phyloP scores from a whole-genome alignment of 805 yeast genomes.

The Kurtzmaniella cleridarum region DNA sequence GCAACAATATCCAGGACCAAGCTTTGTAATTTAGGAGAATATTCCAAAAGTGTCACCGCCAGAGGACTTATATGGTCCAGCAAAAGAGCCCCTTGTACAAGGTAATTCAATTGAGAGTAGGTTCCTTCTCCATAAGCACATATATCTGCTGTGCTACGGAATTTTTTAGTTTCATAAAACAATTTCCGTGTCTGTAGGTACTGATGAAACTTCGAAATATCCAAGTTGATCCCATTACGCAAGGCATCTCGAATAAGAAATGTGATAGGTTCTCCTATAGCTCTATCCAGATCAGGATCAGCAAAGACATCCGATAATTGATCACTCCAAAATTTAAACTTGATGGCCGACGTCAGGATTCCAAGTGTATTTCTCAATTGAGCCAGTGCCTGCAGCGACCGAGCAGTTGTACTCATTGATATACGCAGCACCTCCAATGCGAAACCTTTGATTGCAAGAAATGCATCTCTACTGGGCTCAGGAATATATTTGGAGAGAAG shows the following conservation, averaged over 20 bases:
- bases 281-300: constrained; percentile 24
- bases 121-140: constrained; percentile 80
- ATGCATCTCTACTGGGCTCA: constrained; percentile 53
- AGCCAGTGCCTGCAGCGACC: constrained; percentile 26
- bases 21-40: constrained; percentile 38
- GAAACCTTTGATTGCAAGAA: constrained; percentile 60
- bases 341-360: constrained; percentile 41
- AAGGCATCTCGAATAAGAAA: constrained; percentile 51
- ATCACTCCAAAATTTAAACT: constrained; percentile 74
- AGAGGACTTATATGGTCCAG: constrained; percentile 56
- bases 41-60: constrained; percentile 42
- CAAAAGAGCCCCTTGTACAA: constrained; percentile 54
- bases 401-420: constrained; percentile 14
- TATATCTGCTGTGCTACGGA: constrained; percentile 48
- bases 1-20: constrained; percentile 59
- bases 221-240: constrained; percentile 45
- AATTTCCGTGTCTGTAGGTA: constrained; percentile 54
- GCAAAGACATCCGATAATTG: constrained; percentile 43
- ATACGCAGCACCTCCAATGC: constrained; percentile 58
- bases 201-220: constrained; percentile 51
- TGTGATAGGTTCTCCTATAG: constrained; percentile 60
- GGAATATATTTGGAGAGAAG: constrained; percentile 69
- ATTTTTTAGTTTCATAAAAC: constrained; percentile 43
- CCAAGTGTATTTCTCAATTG: constrained; percentile 28
- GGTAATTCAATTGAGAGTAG: constrained; percentile 66